phyloP scores from a whole-genome alignment of 1,284 basidiomycete species.

The Peniophora sp. region DNA sequence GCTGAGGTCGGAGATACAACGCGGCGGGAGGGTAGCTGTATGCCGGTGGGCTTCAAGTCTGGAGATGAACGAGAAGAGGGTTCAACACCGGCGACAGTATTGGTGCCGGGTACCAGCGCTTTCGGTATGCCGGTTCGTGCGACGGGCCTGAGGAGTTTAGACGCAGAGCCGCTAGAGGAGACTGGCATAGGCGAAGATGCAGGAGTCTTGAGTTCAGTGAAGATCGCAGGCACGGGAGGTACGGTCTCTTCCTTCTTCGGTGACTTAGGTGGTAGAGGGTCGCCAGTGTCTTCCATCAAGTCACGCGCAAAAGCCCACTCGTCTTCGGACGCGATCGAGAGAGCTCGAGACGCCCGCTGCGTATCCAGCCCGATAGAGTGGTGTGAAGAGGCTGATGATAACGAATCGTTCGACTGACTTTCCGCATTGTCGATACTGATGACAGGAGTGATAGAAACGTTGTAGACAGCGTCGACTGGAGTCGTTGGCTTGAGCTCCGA shows the following conservation, averaged over 20 bases:
- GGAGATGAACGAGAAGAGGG: too few species aligned
- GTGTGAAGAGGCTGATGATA: slow-evolving; percentile 4
- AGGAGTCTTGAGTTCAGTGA: too few species aligned
- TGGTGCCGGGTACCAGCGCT: too few species aligned
- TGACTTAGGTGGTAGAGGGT: slow-evolving; percentile 10
- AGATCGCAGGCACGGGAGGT: too few species aligned
- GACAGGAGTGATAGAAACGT: not conserved
- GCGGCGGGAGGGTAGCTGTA: too few species aligned
- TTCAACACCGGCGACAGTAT: too few species aligned
- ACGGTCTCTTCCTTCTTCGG: slow-evolving; percentile 6
- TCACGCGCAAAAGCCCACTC: slow-evolving; percentile 41
- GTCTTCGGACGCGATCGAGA: slow-evolving; percentile 21
- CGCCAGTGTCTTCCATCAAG: slow-evolving; percentile 20
- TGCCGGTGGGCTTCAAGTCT: too few species aligned
- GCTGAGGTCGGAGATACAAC: too few species aligned
- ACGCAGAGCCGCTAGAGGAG: too few species aligned
- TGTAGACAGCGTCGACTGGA: slow-evolving; percentile 1
- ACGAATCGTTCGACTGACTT: slow-evolving; percentile 6
- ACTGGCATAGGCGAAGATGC: too few species aligned
- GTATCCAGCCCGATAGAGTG: slow-evolving; percentile 6
- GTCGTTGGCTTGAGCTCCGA: slow-evolving; percentile 12
- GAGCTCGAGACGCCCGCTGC: slow-evolving; percentile 5
- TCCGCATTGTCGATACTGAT: not conserved
- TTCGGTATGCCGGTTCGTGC: too few species aligned
- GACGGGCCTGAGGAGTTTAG: too few species aligned